phyloP scores from a whole-genome alignment of 345 rosid genomes.

The Trapa bicornis region DNA sequence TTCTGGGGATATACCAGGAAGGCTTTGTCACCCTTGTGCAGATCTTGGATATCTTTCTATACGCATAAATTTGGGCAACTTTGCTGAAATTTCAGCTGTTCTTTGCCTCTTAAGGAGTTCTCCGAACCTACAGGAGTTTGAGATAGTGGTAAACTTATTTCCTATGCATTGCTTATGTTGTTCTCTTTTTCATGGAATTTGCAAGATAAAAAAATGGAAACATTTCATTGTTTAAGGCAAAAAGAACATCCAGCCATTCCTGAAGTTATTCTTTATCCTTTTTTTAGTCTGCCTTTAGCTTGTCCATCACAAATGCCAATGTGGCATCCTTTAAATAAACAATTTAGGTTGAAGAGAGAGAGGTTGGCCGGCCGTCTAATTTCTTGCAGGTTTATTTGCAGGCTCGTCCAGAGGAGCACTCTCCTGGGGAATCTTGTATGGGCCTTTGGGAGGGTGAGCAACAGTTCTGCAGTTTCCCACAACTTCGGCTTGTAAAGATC shows the following conservation, averaged over 20 bases:
- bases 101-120: slow-evolving; percentile 47
- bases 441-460: slow-evolving; percentile 37
- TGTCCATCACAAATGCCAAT: no score
- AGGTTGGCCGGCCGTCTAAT: no score
- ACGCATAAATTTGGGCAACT: slow-evolving; percentile 49
- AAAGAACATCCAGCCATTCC: no score
- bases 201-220: no score
- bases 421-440: slow-evolving; percentile 7
- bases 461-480: slow-evolving; percentile 32
- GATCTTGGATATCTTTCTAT: slow-evolving; percentile 56
- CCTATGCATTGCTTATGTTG: no score
- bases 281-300: no score
- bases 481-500: slow-evolving; percentile 36
- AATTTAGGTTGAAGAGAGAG: no score
- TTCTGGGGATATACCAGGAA: slow-evolving; percentile 37
- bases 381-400: slow-evolving; percentile 3
- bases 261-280: no score
- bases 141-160: slow-evolving; percentile 34
- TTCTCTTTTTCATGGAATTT: no score
- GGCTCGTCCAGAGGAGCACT: slow-evolving; percentile 50
- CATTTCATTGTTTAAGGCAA: no score
- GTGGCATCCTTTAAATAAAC: no score
- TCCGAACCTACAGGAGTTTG: slow-evolving; percentile 56
- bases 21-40: slow-evolving; percentile 33
- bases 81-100: slow-evolving; percentile 44